phyloP scores from a whole-genome alignment of 2,329 filamentous ascomycete genomes.

The Stachybotrys chlorohalonatus region DNA sequence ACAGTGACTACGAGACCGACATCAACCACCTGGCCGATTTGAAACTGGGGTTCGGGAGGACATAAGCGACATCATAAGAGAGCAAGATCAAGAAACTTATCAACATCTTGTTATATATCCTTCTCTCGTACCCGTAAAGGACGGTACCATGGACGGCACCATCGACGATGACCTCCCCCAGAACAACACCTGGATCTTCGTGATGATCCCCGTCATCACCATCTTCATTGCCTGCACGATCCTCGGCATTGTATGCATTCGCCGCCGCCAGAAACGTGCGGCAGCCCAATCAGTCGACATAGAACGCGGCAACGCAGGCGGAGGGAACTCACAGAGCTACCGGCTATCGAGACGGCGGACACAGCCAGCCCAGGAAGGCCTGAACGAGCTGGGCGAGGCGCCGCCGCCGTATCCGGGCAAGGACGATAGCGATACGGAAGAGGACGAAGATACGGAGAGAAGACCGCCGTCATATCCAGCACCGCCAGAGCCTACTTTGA shows the following conservation, averaged over 20 bases:
- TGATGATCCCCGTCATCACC: conserved; percentile 37
- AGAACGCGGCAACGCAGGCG: background rate
- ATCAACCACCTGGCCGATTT: too few species aligned
- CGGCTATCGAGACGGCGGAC: background rate
- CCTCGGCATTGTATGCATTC: conserved; percentile 25
- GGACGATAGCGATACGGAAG: conserved; percentile 7
- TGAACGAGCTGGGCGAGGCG: conserved; percentile 56
- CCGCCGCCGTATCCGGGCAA: conserved; percentile 50
- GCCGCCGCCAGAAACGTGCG: conserved; percentile 19
- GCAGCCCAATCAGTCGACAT: background rate
- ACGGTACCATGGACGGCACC: background rate
- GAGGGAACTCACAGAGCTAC: background rate
- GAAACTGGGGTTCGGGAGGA: too few species aligned
- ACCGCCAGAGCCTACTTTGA: conserved; percentile 13
- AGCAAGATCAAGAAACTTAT: too few species aligned
- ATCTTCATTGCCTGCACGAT: background rate
- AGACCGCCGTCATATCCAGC: conserved; percentile 20
- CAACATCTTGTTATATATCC: too few species aligned
- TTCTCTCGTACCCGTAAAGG: background rate
- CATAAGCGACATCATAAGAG: too few species aligned
- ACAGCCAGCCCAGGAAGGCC: conserved; percentile 37
- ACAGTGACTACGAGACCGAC: too few species aligned
- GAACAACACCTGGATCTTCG: conserved; percentile 38
- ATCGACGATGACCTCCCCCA: background rate
- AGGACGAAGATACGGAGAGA: conserved; percentile 13